phyloP scores from a whole-genome alignment of 305 asterid genomes.

The Euphrasia arctica region DNA sequence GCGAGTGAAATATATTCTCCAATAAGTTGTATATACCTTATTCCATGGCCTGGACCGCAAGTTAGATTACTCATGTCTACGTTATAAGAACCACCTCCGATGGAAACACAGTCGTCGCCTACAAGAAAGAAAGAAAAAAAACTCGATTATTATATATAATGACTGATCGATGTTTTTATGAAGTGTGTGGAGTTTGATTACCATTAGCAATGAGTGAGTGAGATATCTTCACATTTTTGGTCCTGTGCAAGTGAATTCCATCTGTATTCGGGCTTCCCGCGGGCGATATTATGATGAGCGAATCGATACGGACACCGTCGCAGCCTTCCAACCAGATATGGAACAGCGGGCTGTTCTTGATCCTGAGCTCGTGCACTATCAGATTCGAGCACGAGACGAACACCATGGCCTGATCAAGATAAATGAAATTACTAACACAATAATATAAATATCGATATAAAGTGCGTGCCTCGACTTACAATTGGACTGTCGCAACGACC shows the following conservation, averaged over 20 bases:
- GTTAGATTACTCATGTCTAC: constrained; percentile 77
- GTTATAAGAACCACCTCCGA: constrained; percentile 79
- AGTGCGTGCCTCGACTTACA: no score
- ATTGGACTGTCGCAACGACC: no score
- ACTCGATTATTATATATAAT: no score
- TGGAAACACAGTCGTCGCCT: constrained; percentile 97
- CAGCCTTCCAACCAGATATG: constrained; percentile 76
- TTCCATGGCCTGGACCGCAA: constrained; percentile 92
- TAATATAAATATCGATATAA: no score
- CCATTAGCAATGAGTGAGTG: constrained; percentile 69
- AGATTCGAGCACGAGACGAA: constrained; percentile 68
- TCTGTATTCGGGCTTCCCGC: constrained; percentile 81
- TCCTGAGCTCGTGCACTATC: constrained; percentile 52
- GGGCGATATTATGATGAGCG: constrained; percentile 55
- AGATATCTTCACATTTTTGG: constrained; percentile 56
- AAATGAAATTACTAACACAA: no score
- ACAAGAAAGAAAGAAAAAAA: constrained; percentile 1
- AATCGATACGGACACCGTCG: constrained; percentile 48
- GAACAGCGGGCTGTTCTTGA: constrained; percentile 83
- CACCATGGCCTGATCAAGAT: constrained; percentile 57
- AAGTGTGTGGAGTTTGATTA: constrained; percentile 22
- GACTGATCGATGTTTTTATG: no score
- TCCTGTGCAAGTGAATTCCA: constrained; percentile 80
- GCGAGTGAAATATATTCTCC: no score
- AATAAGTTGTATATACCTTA: constrained; percentile 49